Percentiles rank a stretch among this genome's conserved stretches.
These are phyloP conservation scores for Aspergillus sp. DNA, from an alignment of 2,329 filamentous ascomycete genomes.

Conservation along the genomic window DNA sequence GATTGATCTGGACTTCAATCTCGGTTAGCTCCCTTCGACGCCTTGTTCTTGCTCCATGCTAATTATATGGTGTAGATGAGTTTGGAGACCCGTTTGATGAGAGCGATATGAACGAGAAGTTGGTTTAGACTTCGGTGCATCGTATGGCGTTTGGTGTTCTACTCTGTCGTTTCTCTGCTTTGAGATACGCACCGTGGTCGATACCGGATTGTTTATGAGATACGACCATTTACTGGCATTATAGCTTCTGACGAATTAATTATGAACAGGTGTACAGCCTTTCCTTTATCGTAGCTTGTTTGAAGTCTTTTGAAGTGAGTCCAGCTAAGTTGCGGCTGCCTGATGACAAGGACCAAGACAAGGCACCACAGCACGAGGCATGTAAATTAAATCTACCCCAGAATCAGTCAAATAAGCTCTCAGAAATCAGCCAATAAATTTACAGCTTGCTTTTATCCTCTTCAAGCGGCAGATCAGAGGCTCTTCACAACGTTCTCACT, in stretches of 20 bases:
- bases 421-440: background rate
- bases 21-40: constrained; percentile 35
- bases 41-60: background rate
- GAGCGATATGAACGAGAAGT: constrained; percentile 34
- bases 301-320: background rate
- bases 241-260: background rate
- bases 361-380: background rate
- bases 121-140: constrained; percentile 11
- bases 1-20: constrained; percentile 53
- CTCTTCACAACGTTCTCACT: background rate
- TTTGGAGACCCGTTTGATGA: constrained; percentile 50
- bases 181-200: background rate
- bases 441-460: background rate
- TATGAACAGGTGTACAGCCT: background rate
- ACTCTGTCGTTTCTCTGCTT: background rate
- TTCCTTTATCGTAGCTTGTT: background rate
- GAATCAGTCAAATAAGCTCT: background rate
- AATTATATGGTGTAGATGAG: constrained; percentile 32
- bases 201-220: constrained; percentile 28
- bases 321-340: background rate
- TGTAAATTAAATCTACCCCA: background rate
- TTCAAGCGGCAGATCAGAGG: background rate
- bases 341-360: background rate
- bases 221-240: constrained; percentile 16
- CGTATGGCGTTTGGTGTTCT: constrained; percentile 13